phyloP scores from a whole-genome alignment of 176 grass and related monocot genomes.

The Oryza longistaminata region DNA sequence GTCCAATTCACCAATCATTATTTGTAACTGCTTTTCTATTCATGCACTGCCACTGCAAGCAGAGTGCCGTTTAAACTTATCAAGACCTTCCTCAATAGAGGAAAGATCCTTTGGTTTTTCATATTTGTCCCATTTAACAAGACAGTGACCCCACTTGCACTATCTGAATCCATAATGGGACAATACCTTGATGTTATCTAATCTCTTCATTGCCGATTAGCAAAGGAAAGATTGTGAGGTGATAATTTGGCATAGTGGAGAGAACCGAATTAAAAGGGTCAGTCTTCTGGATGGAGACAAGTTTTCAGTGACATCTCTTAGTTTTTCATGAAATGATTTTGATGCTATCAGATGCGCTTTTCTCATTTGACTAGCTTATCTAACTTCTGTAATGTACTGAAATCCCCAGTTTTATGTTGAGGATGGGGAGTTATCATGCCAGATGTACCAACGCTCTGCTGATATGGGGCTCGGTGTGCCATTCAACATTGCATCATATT shows the following conservation, averaged over 20 bases:
- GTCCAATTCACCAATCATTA: neutral
- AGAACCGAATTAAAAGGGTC: neutral
- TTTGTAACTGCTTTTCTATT: neutral
- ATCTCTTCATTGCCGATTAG: neutral
- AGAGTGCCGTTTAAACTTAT: neutral
- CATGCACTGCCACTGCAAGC: neutral
- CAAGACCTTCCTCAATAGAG: neutral
- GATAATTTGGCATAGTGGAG: neutral
- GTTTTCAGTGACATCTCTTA: neutral
- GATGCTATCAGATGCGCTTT: neutral
- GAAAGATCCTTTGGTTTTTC: neutral
- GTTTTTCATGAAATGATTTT: neutral
- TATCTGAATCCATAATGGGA: neutral
- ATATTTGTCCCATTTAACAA: neutral
- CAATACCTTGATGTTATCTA: neutral
- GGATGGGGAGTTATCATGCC: slow-evolving; percentile 82
- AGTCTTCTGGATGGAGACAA: neutral
- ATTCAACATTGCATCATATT: slow-evolving; percentile 89
- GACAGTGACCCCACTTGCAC: neutral
- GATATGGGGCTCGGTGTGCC: slow-evolving; percentile 92
- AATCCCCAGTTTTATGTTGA: slow-evolving; percentile 75
- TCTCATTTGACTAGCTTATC: slow-evolving; percentile 15
- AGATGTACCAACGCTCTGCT: slow-evolving; percentile 94
- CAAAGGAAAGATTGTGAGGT: neutral
- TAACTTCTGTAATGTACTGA: neutral